These are phyloP conservation scores for Cylindrotheca closterium DNA, from an alignment of 108 stramenopile genomes.

Conservation along the genomic window DNA sequence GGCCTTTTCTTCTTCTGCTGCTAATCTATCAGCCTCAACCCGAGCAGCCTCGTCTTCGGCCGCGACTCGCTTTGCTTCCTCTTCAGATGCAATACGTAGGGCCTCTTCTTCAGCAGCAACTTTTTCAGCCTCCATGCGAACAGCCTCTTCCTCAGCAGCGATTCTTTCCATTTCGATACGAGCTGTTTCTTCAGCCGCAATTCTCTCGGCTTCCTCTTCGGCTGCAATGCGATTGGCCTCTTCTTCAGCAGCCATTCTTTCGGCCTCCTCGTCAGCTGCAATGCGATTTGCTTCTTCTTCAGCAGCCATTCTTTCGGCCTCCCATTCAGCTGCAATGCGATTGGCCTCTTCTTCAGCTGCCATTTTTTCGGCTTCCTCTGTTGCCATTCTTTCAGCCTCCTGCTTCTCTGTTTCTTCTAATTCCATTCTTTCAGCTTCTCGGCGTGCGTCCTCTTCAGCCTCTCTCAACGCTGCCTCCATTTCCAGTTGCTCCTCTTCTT, in stretches of 20 bases:
- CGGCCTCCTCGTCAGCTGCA: neutral
- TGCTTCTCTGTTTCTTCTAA: neutral
- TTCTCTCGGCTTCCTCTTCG: neutral
- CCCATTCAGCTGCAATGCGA: too few species aligned
- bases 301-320: neutral
- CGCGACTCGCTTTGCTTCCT: too few species aligned
- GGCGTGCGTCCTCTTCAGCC: too few species aligned
- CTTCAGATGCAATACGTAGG: too few species aligned
- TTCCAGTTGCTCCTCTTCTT: too few species aligned
- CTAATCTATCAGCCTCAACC: too few species aligned
- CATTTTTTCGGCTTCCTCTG: neutral
- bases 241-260: neutral
- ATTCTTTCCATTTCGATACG: neutral
- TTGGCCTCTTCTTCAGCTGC: neutral
- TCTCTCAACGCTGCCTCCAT: too few species aligned
- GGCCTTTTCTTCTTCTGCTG: too few species aligned
- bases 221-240: too few species aligned
- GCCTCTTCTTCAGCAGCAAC: too few species aligned
- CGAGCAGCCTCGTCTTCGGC: too few species aligned
- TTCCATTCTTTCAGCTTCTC: too few species aligned
- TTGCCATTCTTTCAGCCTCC: neutral
- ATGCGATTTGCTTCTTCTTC: neutral
- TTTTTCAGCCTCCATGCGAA: neutral
- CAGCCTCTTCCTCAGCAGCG: neutral
- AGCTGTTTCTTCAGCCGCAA: neutral